Conservation (phyloP, 2,329 filamentous ascomycete species). For the Aaosphaeria arxii region DNA sequence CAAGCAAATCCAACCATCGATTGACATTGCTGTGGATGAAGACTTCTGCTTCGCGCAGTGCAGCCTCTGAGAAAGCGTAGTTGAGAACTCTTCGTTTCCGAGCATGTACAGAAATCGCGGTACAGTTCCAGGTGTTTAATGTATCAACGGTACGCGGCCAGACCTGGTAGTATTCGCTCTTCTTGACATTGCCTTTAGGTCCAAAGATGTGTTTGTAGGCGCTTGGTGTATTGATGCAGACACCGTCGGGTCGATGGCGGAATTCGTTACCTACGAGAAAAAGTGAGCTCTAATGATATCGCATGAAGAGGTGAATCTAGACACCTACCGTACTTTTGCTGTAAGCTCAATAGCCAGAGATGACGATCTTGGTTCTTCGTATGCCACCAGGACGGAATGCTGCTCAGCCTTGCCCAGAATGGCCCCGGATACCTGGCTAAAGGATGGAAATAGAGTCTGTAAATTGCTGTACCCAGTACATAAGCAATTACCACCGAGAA, state of each 20-base stretch:
- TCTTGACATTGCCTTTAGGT: conserved; percentile 43
- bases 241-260: conserved; percentile 69
- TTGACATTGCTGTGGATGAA: conserved; percentile 30
- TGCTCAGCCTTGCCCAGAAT: conserved; percentile 19
- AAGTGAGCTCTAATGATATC: too few relatives aligned
- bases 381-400: conserved; percentile 50
- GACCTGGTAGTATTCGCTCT: conserved; percentile 42
- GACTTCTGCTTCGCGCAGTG: conserved; percentile 38
- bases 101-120: conserved; percentile 30
- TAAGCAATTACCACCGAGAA: background rate
- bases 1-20: conserved; percentile 19
- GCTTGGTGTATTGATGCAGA: conserved; percentile 68
- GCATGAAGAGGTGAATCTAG: too few relatives aligned
- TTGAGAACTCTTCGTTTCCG: conserved; percentile 39
- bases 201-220: conserved; percentile 45
- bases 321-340: conserved; percentile 64
- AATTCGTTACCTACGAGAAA: conserved; percentile 32
- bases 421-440: conserved; percentile 7
- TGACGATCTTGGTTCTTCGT: conserved; percentile 70
- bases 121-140: conserved; percentile 35
- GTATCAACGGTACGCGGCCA: conserved; percentile 36
- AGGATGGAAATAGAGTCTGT: background rate
- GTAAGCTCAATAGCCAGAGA: conserved; percentile 67
- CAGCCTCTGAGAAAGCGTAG: conserved; percentile 41
- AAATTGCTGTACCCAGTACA: background rate